Evolutionary conservation across 495 filamentous ascomycete genomes (phyloP).

Genomic region (Xylaria bambusicola): DNA sequence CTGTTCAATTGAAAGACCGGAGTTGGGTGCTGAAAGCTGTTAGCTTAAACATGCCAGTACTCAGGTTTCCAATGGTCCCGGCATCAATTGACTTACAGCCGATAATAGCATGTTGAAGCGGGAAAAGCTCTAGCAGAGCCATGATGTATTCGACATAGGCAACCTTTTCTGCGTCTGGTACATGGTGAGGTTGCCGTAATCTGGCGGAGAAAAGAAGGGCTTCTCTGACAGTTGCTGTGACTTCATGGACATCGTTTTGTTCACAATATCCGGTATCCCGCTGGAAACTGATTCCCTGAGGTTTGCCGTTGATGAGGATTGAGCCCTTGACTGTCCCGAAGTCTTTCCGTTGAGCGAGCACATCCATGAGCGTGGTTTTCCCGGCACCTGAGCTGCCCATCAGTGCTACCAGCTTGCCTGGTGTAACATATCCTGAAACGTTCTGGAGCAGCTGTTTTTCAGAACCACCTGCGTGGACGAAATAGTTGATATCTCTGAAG

Average conservation of each 20-base stretch:
- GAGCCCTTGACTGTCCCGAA: conserved; percentile 53
- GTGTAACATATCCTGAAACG: conserved; percentile 70
- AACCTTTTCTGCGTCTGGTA: conserved; percentile 62
- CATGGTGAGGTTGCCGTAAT: conserved; percentile 65
- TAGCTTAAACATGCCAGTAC: conserved; percentile 72
- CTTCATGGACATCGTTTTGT: conserved; percentile 85
- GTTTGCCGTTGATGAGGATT: conserved; percentile 68
- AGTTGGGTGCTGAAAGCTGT: conserved; percentile 64
- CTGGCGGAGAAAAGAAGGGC: conserved; percentile 69
- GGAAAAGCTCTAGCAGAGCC: neutral
- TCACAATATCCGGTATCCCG: conserved; percentile 77
- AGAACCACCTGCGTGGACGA: conserved; percentile 63
- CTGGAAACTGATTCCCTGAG: conserved; percentile 69
- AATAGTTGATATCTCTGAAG: conserved; percentile 69
- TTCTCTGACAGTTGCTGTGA: conserved; percentile 71
- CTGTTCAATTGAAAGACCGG: conserved; percentile 32
- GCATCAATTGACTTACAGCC: conserved; percentile 77
- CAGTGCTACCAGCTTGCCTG: conserved; percentile 64
- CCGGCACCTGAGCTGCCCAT: conserved; percentile 54
- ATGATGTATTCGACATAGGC: conserved; percentile 77
- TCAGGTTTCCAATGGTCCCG: conserved; percentile 65
- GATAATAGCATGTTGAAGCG: conserved; percentile 37
- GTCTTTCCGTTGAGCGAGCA: conserved; percentile 67
- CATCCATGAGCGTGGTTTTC: conserved; percentile 56
- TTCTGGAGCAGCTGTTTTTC: conserved; percentile 60